phyloP scores from a whole-genome alignment of 805 yeast genomes.

The Nakazawaea anatomiae region DNA sequence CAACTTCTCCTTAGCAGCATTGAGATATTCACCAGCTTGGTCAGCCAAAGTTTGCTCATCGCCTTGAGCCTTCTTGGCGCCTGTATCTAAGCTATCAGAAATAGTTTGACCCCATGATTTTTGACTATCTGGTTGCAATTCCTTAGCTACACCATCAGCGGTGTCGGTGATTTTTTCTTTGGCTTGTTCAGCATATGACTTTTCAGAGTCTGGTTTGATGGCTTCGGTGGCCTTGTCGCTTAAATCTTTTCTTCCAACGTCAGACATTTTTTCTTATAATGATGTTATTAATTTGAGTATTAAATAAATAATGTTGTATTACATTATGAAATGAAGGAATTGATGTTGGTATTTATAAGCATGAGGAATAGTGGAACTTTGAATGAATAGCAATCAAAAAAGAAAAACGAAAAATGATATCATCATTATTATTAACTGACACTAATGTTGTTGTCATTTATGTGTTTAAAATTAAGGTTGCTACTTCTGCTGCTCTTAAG shows the following conservation, averaged over 20 bases:
- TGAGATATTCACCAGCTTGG: slow-evolving; percentile 34
- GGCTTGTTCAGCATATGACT: slow-evolving; percentile 56
- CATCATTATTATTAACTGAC: neutral
- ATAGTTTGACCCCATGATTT: slow-evolving; percentile 68
- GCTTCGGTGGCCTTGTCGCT: slow-evolving; percentile 63
- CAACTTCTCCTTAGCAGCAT: slow-evolving; percentile 40
- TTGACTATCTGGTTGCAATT: slow-evolving; percentile 55
- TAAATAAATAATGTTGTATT: no score
- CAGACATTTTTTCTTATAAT: slow-evolving; percentile 10
- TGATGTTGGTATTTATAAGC: no score
- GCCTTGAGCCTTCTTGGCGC: slow-evolving; percentile 46
- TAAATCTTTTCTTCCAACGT: slow-evolving; percentile 71
- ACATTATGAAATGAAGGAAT: no score
- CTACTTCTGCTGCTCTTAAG: neutral
- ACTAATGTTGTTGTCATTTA: neutral
- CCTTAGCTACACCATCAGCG: slow-evolving; percentile 58
- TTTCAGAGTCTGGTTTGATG: slow-evolving; percentile 66
- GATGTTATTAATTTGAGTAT: neutral
- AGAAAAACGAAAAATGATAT: neutral
- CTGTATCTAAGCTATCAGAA: slow-evolving; percentile 53
- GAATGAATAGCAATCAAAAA: neutral
- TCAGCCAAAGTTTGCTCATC: slow-evolving; percentile 26
- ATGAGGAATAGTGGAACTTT: no score
- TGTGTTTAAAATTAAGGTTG: neutral
- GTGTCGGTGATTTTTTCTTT: slow-evolving; percentile 65